phyloP scores from a whole-genome alignment of 2,329 filamentous ascomycete species.

The Didymella keratinophila region DNA sequence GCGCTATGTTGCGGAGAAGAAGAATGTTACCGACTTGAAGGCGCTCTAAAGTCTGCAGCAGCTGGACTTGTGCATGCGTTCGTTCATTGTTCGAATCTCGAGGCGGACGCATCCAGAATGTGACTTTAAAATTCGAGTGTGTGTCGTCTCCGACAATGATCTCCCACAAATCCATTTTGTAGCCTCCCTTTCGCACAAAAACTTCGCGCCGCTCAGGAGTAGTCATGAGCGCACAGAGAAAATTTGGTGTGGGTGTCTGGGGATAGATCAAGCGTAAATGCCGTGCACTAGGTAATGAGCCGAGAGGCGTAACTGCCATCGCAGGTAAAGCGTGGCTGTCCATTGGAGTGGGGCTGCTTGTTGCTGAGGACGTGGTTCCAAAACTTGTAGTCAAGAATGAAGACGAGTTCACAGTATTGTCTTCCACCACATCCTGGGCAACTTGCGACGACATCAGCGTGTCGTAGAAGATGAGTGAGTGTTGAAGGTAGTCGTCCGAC shows the following conservation, averaged over 20 bases:
- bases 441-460: slow-evolving; percentile 69
- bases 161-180: slow-evolving; percentile 53
- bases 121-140: slow-evolving; percentile 78
- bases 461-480: slow-evolving; percentile 77
- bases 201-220: slow-evolving; percentile 73
- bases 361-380: slow-evolving; percentile 42
- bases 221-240: slow-evolving; percentile 82
- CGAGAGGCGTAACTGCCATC: slow-evolving; percentile 67
- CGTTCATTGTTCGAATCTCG: slow-evolving; percentile 24
- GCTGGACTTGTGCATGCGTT: slow-evolving; percentile 35
- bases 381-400: slow-evolving; percentile 50
- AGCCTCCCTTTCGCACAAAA: slow-evolving; percentile 69
- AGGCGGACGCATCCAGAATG: slow-evolving; percentile 75
- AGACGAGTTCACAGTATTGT: slow-evolving; percentile 41
- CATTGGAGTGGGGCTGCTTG: slow-evolving; percentile 33
- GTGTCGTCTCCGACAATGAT: slow-evolving; percentile 80
- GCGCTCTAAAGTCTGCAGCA: slow-evolving; percentile 53
- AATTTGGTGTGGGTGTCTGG: slow-evolving; percentile 81
- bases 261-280: slow-evolving; percentile 74
- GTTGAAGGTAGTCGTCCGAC: slow-evolving; percentile 69
- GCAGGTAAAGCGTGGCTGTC: slow-evolving; percentile 17
- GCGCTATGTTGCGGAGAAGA: slow-evolving; percentile 78
- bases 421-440: slow-evolving; percentile 26
- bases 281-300: slow-evolving; percentile 71
- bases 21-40: slow-evolving; percentile 79